Conservation (phyloP, 371 early-diverging fungal species). For the Haplosporangium sp. region DNA sequence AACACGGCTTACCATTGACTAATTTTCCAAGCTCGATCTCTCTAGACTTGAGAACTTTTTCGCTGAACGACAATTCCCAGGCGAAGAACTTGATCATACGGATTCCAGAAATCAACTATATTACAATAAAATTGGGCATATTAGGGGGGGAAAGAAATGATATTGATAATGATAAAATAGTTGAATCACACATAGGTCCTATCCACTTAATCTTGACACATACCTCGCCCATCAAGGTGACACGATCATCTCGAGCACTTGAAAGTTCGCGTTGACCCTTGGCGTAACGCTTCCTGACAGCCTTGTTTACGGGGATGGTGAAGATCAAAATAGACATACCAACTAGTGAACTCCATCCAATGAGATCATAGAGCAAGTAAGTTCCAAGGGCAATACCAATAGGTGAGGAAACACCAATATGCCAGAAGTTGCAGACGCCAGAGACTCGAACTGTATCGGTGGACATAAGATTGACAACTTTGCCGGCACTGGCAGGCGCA, state of each 20-base stretch:
- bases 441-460: conserved; percentile 81
- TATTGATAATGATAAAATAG: no score
- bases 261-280: conserved; percentile 55
- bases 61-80: conserved; percentile 71
- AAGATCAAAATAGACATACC: conserved; percentile 72
- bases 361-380: conserved; percentile 69
- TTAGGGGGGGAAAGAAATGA: neutral
- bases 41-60: conserved; percentile 63
- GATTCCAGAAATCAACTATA: conserved; percentile 73
- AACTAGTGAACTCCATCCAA: conserved; percentile 75
- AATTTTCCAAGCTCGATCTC: conserved; percentile 64
- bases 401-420: conserved; percentile 65
- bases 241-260: conserved; percentile 57
- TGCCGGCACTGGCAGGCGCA: conserved; percentile 69
- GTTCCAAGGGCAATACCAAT: conserved; percentile 70
- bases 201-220: neutral
- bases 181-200: neutral
- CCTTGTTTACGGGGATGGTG: conserved; percentile 73
- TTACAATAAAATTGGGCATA: neutral
- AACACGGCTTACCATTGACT: conserved; percentile 36
- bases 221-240: conserved; percentile 59
- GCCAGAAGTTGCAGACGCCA: conserved; percentile 66
- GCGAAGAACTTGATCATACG: conserved; percentile 82
- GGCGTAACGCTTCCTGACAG: conserved; percentile 61
- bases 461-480: conserved; percentile 89